Evolutionary conservation across 495 filamentous ascomycete species (phyloP).

Genomic region (Penicillium cataractarum): DNA sequence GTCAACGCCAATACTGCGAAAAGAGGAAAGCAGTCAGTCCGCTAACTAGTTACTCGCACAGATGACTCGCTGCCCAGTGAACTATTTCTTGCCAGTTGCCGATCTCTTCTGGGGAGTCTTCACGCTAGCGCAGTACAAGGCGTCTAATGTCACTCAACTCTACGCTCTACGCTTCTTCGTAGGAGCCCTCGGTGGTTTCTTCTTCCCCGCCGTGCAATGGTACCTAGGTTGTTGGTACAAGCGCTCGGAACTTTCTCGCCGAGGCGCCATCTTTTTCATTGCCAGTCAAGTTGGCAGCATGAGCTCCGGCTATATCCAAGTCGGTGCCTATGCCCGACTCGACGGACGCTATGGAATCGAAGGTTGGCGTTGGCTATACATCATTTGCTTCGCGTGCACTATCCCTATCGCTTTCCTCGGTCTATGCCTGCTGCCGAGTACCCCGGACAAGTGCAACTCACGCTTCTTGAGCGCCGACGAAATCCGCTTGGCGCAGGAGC

Average conservation of each 20-base stretch:
- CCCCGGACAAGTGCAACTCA: constrained; percentile 43
- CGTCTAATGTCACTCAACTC: constrained; percentile 30
- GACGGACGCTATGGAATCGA: constrained; percentile 45
- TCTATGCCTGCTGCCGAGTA: constrained; percentile 41
- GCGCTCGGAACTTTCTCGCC: constrained; percentile 37
- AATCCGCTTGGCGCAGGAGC: constrained; percentile 33
- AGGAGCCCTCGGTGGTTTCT: constrained; percentile 79
- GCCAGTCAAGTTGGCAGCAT: constrained; percentile 47
- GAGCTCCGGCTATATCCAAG: constrained; percentile 49
- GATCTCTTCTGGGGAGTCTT: constrained; percentile 48
- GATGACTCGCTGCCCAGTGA: constrained; percentile 34
- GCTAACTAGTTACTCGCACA: constrained; percentile 17
- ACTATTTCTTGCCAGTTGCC: constrained; percentile 36
- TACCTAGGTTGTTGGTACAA: constrained; percentile 41
- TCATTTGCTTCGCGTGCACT: constrained; percentile 44
- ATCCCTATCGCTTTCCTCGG: constrained; percentile 32
- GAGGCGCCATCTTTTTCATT: constrained; percentile 50
- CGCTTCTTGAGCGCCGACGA: constrained; percentile 40
- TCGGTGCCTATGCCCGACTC: constrained; percentile 40
- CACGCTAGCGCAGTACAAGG: constrained; percentile 44
- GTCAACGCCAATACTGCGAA: constrained; percentile 1
- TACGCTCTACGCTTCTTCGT: constrained; percentile 77
- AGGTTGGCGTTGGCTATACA: constrained; percentile 55
- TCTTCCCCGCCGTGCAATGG: constrained; percentile 62
- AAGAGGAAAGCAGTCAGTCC: background rate